Evolutionary conservation across 1,284 basidiomycete genomes (phyloP).

Genomic region (Moesziomyces aphidis): DNA sequence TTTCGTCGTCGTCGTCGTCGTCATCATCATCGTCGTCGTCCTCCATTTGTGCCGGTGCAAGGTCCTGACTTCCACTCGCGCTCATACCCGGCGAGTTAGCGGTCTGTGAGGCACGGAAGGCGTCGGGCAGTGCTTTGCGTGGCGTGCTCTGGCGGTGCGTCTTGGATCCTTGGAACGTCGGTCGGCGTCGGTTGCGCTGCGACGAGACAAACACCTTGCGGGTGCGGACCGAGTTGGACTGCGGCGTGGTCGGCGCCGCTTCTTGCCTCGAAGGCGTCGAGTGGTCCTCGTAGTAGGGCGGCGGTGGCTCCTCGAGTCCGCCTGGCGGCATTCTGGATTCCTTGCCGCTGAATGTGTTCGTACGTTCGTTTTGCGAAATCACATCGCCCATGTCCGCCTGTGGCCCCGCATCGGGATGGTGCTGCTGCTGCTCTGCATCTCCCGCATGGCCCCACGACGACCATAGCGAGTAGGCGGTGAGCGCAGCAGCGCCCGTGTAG

Average conservation of each 20-base stretch:
- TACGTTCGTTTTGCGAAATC: slow-evolving; percentile 17
- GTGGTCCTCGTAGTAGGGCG: slow-evolving; percentile 40
- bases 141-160: slow-evolving; percentile 31
- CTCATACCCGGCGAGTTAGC: not conserved
- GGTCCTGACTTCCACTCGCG: slow-evolving; percentile 1
- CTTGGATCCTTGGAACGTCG: slow-evolving; percentile 34
- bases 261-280: slow-evolving; percentile 3
- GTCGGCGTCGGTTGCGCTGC: slow-evolving; percentile 32
- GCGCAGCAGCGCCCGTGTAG: slow-evolving; percentile 53
- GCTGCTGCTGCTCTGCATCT: slow-evolving; percentile 26
- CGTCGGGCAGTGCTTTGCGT: slow-evolving; percentile 17
- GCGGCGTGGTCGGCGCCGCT: slow-evolving; percentile 13
- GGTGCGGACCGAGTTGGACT: slow-evolving; percentile 15
- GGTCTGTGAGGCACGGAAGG: slow-evolving; percentile 2
- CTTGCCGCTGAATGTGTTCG: slow-evolving; percentile 1
- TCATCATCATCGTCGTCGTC: slow-evolving; percentile 25
- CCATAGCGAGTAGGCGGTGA: slow-evolving; percentile 57
- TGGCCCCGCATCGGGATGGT: slow-evolving; percentile 27
- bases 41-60: not conserved
- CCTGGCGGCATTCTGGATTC: slow-evolving; percentile 14
- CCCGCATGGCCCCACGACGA: slow-evolving; percentile 39
- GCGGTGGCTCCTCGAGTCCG: slow-evolving; percentile 43
- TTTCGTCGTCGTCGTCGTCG: slow-evolving; percentile 50
- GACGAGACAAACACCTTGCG: slow-evolving; percentile 49
- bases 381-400: slow-evolving; percentile 31